Evolutionary conservation across 345 rosid species (phyloP).

Genomic region (Acer yangbiense): DNA sequence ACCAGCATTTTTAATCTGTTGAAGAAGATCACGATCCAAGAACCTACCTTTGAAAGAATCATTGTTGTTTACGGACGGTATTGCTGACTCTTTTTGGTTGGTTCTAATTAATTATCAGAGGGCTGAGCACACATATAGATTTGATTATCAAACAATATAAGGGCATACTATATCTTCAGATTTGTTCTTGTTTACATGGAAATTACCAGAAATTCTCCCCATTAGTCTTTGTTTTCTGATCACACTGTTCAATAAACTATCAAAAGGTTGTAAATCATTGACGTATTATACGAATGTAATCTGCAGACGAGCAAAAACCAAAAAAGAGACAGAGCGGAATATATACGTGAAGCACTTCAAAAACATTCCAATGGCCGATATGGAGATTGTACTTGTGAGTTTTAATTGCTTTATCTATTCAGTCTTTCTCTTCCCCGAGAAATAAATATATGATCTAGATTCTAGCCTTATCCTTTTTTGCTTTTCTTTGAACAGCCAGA

Average conservation of each 20-base stretch:
- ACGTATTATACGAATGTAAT: not conserved
- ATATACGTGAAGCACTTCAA: constrained; percentile 78
- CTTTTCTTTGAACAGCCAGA: constrained; percentile 61
- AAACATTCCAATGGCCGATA: constrained; percentile 84
- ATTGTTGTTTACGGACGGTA: constrained; percentile 78
- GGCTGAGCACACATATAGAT: not conserved
- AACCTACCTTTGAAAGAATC: constrained; percentile 77
- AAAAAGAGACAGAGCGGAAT: constrained; percentile 45
- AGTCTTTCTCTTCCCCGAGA: not conserved
- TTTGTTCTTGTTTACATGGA: not conserved
- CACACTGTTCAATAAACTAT: not conserved
- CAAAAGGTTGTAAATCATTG: not conserved
- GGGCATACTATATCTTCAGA: not conserved
- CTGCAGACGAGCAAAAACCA: constrained; percentile 49
- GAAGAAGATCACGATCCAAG: constrained; percentile 67
- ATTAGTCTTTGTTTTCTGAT: not conserved
- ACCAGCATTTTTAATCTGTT: constrained; percentile 56
- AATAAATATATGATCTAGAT: not conserved
- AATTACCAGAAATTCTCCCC: not conserved
- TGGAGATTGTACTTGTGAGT: constrained; percentile 92
- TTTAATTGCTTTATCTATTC: not conserved
- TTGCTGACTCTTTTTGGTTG: not conserved
- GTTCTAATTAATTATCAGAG: not conserved
- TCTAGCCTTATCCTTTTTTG: not conserved
- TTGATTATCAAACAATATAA: not conserved